Evolutionary conservation across 2,329 filamentous ascomycete species (phyloP), one percentile per base, ranked within the genome.

Genomic region (Trichoderma arundinaceum): DNA sequence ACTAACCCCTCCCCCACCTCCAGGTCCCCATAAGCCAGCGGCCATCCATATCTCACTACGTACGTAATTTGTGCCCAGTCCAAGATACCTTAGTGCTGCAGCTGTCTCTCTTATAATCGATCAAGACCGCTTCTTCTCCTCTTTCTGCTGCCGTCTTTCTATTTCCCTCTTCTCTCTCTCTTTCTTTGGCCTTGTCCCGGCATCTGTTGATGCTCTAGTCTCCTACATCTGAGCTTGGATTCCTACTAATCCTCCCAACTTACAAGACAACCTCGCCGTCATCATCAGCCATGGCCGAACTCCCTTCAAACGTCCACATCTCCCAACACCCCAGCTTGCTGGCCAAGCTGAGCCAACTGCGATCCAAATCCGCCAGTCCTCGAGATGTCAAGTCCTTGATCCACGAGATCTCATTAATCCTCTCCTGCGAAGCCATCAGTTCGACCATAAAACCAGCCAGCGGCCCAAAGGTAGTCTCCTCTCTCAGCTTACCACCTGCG

Each of bases 271-370:
- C 22, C n/a, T 38, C 49, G n/a, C 10, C 3, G 8, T 5, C n/a
- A 22, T 15, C 28, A 15, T 17, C 48, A 67, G 71, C 58, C 66
- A 80, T 79, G 77, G 64, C 74, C 54, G 74, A 73, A 13, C 77
- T 88, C 49, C 86, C 86, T 9, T 69, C 83, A 71, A 89, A 89
- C 74, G 86, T 90, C 68, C 92, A 95, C 80, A 81, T 97, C 75
- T 97, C 93, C 44, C 82, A 82, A 15, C 94, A 98, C 78, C 94
- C 94, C 41, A 96, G 92, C 78, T 84, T 97, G 48, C 84, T 86
- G 72, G 92, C 91, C 71, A 98, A 98, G 83, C 88, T 98, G 73
- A 94, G 91, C 71, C 92, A 95, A 80, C 87, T 98, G 53, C 90
- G 94, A 67, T 95, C 92, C 46, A 83, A 86, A 65, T 83, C 82